phyloP scores from a whole-genome alignment of 805 yeast species.

The Suhomyces sp. region DNA sequence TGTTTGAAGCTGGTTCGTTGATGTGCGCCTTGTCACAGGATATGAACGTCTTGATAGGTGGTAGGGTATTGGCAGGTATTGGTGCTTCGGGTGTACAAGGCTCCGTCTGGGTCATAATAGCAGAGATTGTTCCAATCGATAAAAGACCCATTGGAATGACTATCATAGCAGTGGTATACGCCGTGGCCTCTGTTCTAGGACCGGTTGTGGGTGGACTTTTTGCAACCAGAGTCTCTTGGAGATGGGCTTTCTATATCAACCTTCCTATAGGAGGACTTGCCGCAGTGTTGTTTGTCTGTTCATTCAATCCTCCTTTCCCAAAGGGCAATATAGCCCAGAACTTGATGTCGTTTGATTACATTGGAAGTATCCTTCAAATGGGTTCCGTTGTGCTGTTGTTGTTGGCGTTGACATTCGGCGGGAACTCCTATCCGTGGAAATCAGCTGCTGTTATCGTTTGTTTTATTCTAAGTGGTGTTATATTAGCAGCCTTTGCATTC shows the following conservation, averaged over 20 bases:
- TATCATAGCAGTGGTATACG: constrained; percentile 17
- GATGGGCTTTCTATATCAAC: constrained; percentile 29
- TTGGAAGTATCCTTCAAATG: constrained; percentile 18
- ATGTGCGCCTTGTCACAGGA: constrained; percentile 36
- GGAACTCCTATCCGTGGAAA: constrained; percentile 18
- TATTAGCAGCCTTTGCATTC: constrained; percentile 14
- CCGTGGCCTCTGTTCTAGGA: constrained; percentile 24
- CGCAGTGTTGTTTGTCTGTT: constrained; percentile 14
- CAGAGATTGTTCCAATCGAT: constrained; percentile 34
- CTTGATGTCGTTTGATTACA: constrained; percentile 19
- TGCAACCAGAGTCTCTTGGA: constrained; percentile 24
- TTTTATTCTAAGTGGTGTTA: constrained; percentile 22
- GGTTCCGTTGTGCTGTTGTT: constrained; percentile 21
- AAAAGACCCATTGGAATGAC: constrained; percentile 24
- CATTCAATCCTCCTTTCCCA: constrained; percentile 21
- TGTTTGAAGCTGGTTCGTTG: constrained; percentile 35
- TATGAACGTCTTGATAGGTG: constrained; percentile 42
- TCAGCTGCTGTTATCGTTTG: constrained; percentile 24
- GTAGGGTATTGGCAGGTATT: constrained; percentile 37
- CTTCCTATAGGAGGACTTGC: constrained; percentile 26
- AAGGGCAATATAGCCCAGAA: constrained; percentile 11
- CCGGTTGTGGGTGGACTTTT: constrained; percentile 28
- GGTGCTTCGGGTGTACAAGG: constrained; percentile 39
- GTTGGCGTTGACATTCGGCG: constrained; percentile 25
- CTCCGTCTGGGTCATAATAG: constrained; percentile 26